Evolutionary conservation across 1,139 yeast genomes (phyloP), one percentile per base, ranked within the genome.

Genomic region (Kurtzmaniella quercitrusa): DNA sequence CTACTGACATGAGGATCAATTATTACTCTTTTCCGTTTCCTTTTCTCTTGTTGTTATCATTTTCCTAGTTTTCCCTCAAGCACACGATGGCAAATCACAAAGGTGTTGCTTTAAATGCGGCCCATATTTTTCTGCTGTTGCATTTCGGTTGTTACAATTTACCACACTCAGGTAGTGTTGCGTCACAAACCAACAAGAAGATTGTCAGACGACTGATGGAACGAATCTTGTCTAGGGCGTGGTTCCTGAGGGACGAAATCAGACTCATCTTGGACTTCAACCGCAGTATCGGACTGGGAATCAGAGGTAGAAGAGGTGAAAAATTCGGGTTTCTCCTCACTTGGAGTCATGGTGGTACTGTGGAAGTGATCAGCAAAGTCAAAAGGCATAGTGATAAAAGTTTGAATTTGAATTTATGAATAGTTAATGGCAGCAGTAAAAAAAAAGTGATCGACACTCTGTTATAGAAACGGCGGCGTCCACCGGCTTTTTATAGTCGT

Each of bases 151-250:
- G n/a, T n/a, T n/a, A n/a, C n/a, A n/a, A n/a, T n/a, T n/a, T n/a
- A n/a, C n/a, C n/a, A n/a, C n/a, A n/a, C n/a, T n/a, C n/a, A n/a
- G n/a, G n/a, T n/a, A n/a, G n/a, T n/a, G n/a, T n/a, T n/a, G 23
- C 14, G 17, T 47, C 50, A 62, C 49, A 62, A 61, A 3, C 63
- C 64, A 14, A 62, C 56, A 47, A 60, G 53, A 49, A 62, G 58
- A 47, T 62, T 60, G 49, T 62, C 66, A n/a, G 62, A 58, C 9
- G 62, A 58, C 36, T 50, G 48, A 40, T 50, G 57, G 38, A 49
- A 49, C 3, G 46, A 43, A 15, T 43, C 46, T 38, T 43, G 46
- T 41, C 46, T 41, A 16, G 46, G 46, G 37, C 46, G 46, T 12
- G 43, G 41, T 15, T 39, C 42, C 17, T 37, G 46, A 5, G 34